A percentile compares a stretch with the other conserved stretches of the same genome.
phyloP scores from a whole-genome alignment of 2,329 filamentous ascomycete species.

The Blumeriella jaapii region DNA sequence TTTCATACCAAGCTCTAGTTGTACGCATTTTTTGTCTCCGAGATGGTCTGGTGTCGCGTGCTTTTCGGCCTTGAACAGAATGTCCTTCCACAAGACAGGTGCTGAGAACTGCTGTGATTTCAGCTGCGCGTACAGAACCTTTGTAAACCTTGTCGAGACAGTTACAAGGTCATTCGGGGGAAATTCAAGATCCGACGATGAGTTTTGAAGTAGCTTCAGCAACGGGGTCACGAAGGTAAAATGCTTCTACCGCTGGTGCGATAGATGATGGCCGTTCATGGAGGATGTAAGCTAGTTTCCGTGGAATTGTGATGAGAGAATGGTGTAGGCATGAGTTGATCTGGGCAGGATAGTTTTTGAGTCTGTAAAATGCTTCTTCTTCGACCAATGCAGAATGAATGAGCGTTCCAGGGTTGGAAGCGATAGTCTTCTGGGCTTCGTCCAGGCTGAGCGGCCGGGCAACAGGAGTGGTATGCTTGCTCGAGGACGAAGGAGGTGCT shows the following conservation, averaged over 20 bases:
- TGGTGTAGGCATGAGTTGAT: slow-evolving; percentile 68
- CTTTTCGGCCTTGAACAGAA: slow-evolving; percentile 26
- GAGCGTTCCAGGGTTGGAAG: slow-evolving; percentile 42
- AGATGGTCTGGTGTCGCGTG: slow-evolving; percentile 20
- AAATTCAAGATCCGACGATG: slow-evolving; percentile 47
- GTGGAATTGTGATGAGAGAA: slow-evolving; percentile 61
- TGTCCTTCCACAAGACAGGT: slow-evolving; percentile 39
- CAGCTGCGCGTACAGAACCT: slow-evolving; percentile 81
- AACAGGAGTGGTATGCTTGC: slow-evolving; percentile 28
- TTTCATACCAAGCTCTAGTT: slow-evolving; percentile 74
- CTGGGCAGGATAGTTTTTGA: slow-evolving; percentile 71
- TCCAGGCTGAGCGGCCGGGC: slow-evolving; percentile 44
- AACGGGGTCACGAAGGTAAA: slow-evolving; percentile 80
- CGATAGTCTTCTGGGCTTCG: slow-evolving; percentile 53
- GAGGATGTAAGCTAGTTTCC: slow-evolving; percentile 70
- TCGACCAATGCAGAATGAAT: slow-evolving; percentile 67
- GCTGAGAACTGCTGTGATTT: slow-evolving; percentile 73
- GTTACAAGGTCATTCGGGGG: slow-evolving; percentile 69
- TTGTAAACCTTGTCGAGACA: slow-evolving; percentile 72
- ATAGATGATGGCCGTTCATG: slow-evolving; percentile 65
- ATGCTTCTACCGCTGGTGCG: slow-evolving; percentile 75
- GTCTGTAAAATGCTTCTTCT: slow-evolving; percentile 79
- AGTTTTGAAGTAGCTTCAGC: slow-evolving; percentile 57
- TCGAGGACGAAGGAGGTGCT: slow-evolving; percentile 26
- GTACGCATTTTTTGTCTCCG: slow-evolving; percentile 9